Conservation (phyloP, 225 moss, liverwort and hornwort species). For the Pseudisothecium myosuroides region DNA sequence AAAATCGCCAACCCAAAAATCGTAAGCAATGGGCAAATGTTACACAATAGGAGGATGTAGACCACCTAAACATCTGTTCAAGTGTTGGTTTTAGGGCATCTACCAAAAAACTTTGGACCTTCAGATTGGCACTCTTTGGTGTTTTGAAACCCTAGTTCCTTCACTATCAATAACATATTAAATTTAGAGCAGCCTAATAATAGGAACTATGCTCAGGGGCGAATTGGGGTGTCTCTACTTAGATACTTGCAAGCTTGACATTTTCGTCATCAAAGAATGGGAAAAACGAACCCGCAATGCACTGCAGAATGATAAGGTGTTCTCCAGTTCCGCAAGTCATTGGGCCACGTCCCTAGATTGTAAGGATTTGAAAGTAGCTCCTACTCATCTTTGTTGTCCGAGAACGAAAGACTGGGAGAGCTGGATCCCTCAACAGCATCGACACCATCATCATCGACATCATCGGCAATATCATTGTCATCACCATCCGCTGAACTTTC, state of each 20-base stretch:
- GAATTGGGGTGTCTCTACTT: background rate
- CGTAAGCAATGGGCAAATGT: background rate
- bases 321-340: background rate
- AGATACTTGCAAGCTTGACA: background rate
- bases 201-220: background rate
- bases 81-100: background rate
- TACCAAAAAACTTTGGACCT: background rate
- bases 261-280: background rate
- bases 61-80: background rate
- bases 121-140: background rate
- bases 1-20: background rate
- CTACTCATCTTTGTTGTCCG: conserved; percentile 2
- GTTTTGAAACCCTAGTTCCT: background rate
- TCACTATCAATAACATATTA: background rate
- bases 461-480: background rate
- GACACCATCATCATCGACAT: background rate
- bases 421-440: background rate
- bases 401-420: background rate
- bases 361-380: background rate
- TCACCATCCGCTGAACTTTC: background rate
- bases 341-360: background rate
- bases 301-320: background rate
- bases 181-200: background rate
- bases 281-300: background rate
- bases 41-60: background rate